A percentile compares a stretch with the other conserved stretches of the same genome.
phyloP scores from a whole-genome alignment of 352 stramenopile genomes.

The Phytophthora hibernalis region DNA sequence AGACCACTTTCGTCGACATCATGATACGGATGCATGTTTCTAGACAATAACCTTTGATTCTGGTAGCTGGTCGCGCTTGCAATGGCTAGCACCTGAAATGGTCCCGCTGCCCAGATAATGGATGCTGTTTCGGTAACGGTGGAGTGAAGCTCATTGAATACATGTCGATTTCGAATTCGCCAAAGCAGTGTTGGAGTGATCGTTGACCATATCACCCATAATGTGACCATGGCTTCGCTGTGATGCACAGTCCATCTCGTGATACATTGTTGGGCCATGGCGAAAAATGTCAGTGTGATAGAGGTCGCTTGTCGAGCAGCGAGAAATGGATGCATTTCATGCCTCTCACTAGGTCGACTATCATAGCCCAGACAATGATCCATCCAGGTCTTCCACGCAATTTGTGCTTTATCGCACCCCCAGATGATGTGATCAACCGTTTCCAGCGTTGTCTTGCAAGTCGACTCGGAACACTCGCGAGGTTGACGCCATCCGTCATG shows the following conservation, averaged over 20 bases:
- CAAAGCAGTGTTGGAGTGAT: no score
- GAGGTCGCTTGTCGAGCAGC: not conserved
- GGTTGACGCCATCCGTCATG: not conserved
- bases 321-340: not conserved
- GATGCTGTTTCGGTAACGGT: not conserved
- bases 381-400: not conserved
- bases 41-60: no score
- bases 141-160: no score
- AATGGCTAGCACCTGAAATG: no score
- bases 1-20: not conserved
- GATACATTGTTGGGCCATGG: not conserved
- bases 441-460: not conserved
- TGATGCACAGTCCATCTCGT: not conserved
- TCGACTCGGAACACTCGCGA: not conserved
- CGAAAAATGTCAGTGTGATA: not conserved
- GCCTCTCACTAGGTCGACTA: not conserved
- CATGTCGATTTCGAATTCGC: no score
- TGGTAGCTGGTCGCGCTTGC: no score
- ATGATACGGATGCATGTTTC: no score
- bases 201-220: no score
- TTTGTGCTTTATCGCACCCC: not conserved
- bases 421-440: conserved; percentile 4
- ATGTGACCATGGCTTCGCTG: no score
- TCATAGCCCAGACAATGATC: not conserved
- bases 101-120: not conserved